Base-by-base conservation (phyloP, 129 eudicot species). In the Tanacetum coccineum region DNA sequence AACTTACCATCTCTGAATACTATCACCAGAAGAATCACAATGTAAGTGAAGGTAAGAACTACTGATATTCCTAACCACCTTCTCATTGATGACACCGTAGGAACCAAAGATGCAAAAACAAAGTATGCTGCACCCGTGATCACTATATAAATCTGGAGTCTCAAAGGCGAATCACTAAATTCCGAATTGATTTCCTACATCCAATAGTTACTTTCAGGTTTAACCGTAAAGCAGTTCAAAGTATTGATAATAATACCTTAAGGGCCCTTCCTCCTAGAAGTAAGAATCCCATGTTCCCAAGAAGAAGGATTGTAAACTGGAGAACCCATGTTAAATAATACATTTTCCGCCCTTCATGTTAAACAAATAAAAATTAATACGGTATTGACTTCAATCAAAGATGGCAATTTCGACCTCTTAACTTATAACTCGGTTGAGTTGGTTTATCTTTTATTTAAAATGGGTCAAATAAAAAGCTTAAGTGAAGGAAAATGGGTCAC, bases 261-360 rank as follows among this genome's bases (percentile, higher is more conserved):
- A 83, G 72, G 44, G 84, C 84, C 55, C 63, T 76, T 47, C 85
- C 88, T 19, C 88, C 88, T 58, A 79, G 88, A 64, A 80, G 82
- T 71, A 80, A 69, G 73, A 80, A 83, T 4, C 85, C 88, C 85
- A 83, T 83, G 50, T 83, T 83, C 46, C 76, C 80, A 59, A 80
- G 80, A 68, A 80, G 55, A 50, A 83, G 72, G 75, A 72, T 77
- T 62, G 53, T 69, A 74, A 77, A 83, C 49, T 83, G 88, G 56
- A 76, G 73, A 54, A 80, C 66, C 85, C 85, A 83, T 12, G 88
- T 80, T 62, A 52, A 2, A 45, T 77, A 77, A 48, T 68, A 80
- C 82, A 83, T 25, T 73, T 83, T 10, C 28, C 53, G 78, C 70
- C 87, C 87, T 82, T 50, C 72, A 74, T 15, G n/a, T 3, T 7